Evolutionary conservation across 768 basidiomycete genomes (phyloP).

Genomic region (Rhodotorula taiwanensis): DNA sequence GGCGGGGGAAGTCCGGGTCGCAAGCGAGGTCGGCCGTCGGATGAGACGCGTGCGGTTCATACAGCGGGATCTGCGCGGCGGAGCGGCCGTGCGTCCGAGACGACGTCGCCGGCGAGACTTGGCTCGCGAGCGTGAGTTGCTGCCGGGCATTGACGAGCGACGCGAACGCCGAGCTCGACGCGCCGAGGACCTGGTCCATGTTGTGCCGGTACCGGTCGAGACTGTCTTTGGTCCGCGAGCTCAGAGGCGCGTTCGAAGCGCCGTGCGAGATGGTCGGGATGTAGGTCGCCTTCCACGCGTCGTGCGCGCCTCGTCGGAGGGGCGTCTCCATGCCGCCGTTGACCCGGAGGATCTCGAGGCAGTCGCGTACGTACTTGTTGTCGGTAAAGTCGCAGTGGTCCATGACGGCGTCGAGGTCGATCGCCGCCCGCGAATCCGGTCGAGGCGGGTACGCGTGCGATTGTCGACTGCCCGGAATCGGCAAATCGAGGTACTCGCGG

Average conservation of each 20-base stretch:
- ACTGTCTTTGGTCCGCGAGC: not conserved
- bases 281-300: constrained; percentile 84
- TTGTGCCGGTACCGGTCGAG: constrained; percentile 18
- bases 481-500: constrained; percentile 67
- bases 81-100: constrained; percentile 43
- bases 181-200: constrained; percentile 20
- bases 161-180: constrained; percentile 9
- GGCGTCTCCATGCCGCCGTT: constrained; percentile 83
- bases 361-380: constrained; percentile 91
- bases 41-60: not conserved
- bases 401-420: constrained; percentile 86
- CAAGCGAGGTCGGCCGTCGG: constrained; percentile 53
- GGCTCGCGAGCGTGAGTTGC: constrained; percentile 16
- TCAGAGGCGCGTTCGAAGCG: constrained; percentile 10
- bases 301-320: constrained; percentile 64
- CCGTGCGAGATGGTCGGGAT: constrained; percentile 51
- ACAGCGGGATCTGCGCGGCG: constrained; percentile 51
- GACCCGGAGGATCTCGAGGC: constrained; percentile 84
- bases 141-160: constrained; percentile 15
- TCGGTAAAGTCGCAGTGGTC: constrained; percentile 85
- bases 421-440: constrained; percentile 72
- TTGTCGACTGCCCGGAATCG: constrained; percentile 49
- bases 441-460: constrained; percentile 77
- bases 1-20: constrained; percentile 72
- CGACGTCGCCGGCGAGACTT: not conserved